These are phyloP conservation scores for Ophiobolus disseminans DNA, from an alignment of 2,329 filamentous ascomycete genomes.

Conservation along the genomic window DNA sequence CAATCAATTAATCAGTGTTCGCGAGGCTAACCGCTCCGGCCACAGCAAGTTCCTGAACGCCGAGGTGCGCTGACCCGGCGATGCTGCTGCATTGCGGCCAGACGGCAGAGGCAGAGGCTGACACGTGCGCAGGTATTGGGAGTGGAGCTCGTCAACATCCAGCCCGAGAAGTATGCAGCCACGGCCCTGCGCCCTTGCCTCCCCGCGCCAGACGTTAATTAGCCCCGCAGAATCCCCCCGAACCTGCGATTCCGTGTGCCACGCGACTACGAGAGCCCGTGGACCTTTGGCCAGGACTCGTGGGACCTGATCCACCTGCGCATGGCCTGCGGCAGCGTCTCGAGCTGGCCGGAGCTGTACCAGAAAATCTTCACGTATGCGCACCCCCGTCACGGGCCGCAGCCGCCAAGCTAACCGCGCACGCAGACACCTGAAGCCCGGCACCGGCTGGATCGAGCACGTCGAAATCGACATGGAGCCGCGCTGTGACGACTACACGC, in stretches of 20 bases:
- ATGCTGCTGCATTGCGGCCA: constrained; percentile 20
- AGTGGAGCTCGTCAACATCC: constrained; percentile 68
- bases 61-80: constrained; percentile 50
- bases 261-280: constrained; percentile 79
- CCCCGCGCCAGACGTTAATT: constrained; percentile 42
- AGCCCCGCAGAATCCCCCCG: constrained; percentile 67
- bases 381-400: constrained; percentile 5
- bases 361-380: constrained; percentile 70
- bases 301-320: constrained; percentile 87
- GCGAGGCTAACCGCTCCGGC: constrained; percentile 36
- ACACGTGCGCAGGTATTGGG: constrained; percentile 61
- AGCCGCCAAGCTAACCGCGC: constrained; percentile 26
- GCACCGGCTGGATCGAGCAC: constrained; percentile 80
- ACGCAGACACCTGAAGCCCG: constrained; percentile 76
- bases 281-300: constrained; percentile 70
- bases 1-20: constrained; percentile 15
- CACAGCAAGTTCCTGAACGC: constrained; percentile 62
- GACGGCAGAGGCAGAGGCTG: constrained; percentile 38
- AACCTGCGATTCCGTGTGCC: constrained; percentile 72
- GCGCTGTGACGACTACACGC: constrained; percentile 70
- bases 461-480: constrained; percentile 87
- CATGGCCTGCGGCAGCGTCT: constrained; percentile 78
- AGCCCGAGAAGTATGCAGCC: constrained; percentile 61
- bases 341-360: constrained; percentile 78
- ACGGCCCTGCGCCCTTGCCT: constrained; percentile 52